Evolutionary conservation across 176 grass and related monocot genomes (phyloP), one percentile per base, ranked within the genome.

Genomic region (Triticum urartu): DNA sequence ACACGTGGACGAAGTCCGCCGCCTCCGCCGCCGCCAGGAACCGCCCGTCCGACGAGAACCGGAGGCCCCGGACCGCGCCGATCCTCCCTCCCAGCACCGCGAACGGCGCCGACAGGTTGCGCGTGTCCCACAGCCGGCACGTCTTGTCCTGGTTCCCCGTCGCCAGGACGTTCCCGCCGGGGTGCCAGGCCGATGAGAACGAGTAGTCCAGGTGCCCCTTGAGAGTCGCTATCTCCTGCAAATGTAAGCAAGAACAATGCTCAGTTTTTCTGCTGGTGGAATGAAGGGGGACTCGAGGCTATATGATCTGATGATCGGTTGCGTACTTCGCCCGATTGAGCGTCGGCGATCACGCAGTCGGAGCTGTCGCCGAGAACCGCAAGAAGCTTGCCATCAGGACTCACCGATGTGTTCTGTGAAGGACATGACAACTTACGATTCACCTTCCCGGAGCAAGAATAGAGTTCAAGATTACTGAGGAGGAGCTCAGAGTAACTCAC

Each of bases 111-210:
- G 90, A 92, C 11, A 83, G 86, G 69, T 94, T 94, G 72, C 95
- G 93, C 8, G 79, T 63, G 64, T 97, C 95, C 95, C 95, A 97
- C 40, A 94, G 54, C 8, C 95, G 68, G 84, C 92, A 97, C 6
- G 92, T 97, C 2, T 82, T 92, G 81, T 97, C 95, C 68, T 97
- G 95, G 72, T 94, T 97, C 80, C 95, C 92, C 1, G 95, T 92
- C 21, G 88, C 92, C 3, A 94, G 74, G 22, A 89, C 72, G 18
- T 58, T 68, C 6, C 86, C 84, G 6, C 81, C 72, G 0, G 92
- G 92, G 77, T 97, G 92, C 95, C 95, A 94, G 2, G 95, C 84
- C 0, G 92, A 94, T 9, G 92, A 86, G 78, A 94, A 97, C 4
- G 95, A 97, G 89, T 94, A 94, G 63, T 97, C 92, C 61, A 86